These are phyloP conservation scores for Saturnispora besseyi DNA, from an alignment of 805 yeast species.

Conservation along the genomic window DNA sequence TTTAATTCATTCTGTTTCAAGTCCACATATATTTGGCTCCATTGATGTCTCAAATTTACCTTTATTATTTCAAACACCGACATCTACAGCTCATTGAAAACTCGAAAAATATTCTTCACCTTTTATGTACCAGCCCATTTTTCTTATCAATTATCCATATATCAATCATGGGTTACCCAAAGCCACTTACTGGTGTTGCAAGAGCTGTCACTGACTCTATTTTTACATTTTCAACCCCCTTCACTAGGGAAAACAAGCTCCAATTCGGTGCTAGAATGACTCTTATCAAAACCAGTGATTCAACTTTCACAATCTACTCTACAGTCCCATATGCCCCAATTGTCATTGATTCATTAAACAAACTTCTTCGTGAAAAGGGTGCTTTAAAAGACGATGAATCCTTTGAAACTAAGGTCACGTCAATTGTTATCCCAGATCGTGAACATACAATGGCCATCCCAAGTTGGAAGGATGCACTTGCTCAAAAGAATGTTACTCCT, in stretches of 20 bases:
- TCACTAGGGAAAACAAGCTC: conserved; percentile 23
- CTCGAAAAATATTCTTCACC: neutral
- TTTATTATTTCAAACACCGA: too few species aligned
- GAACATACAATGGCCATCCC: conserved; percentile 49
- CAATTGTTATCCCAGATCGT: conserved; percentile 51
- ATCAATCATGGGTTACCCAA: conserved; percentile 31
- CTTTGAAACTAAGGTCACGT: conserved; percentile 32
- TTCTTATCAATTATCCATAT: neutral
- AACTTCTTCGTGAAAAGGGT: conserved; percentile 18
- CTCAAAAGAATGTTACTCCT: neutral
- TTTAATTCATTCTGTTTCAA: too few species aligned
- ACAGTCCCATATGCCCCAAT: conserved; percentile 47
- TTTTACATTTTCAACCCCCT: conserved; percentile 30
- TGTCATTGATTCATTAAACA: conserved; percentile 33
- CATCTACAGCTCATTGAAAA: too few species aligned
- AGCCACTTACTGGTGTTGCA: conserved; percentile 32
- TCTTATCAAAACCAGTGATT: conserved; percentile 24
- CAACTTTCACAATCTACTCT: conserved; percentile 42
- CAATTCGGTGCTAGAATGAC: conserved; percentile 35
- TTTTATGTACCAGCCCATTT: neutral
- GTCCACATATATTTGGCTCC: too few species aligned
- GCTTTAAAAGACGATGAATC: conserved; percentile 27
- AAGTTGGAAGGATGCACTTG: conserved; percentile 3
- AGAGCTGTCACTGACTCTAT: conserved; percentile 27
- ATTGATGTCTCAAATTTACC: too few species aligned